Evolutionary conservation across 441 rosid genomes (phyloP), one percentile per base, ranked within the genome.

Genomic region (Populus hybrid): DNA sequence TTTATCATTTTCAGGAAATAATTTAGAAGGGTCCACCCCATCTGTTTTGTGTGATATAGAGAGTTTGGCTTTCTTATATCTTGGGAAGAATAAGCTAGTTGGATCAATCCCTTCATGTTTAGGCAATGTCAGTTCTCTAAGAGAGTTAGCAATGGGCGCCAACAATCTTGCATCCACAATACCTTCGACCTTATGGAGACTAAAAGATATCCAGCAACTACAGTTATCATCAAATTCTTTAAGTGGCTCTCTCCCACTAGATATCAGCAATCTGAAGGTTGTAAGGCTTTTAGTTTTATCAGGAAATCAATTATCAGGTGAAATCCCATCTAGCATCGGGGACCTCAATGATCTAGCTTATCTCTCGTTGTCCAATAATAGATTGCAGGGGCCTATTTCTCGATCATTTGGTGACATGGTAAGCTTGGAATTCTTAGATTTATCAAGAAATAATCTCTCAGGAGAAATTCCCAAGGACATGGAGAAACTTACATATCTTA

Each of bases 211-310:
- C 66, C 61, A 63, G 32, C 12, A 0, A 35, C 10, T 79, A 0
- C 3, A 78, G 73, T 36, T 82, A 21, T 79, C 86, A 1, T 76
- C 74, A 10, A 86, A 84, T 84, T 73, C 50, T 20, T 36, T 86
- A 1, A 72, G 0, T n/a, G 87, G 82, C 10, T 8, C 46, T 6
- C 69, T 86, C 7, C 74, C 85, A 0, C 0, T 14, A 24, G 80
- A 77, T 0, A 57, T 83, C 21, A 83, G 76, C 54, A 76, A 79
- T 38, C 70, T 83, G 77, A 59, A 65, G 70, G 87, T 73, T 30
- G 23, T 68, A 20, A 50, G 21, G 2, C 2, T 0, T 1, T 2
- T 81, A 9, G 78, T 79, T 71, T 61, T 83, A 2, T 86, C 87
- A 30, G 6, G 42, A 2, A 86, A 84, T 59, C 68, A 42, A 5